Conservation (phyloP, 345 rosid genomes). For the Cardamine chenopodiifolia region DNA sequence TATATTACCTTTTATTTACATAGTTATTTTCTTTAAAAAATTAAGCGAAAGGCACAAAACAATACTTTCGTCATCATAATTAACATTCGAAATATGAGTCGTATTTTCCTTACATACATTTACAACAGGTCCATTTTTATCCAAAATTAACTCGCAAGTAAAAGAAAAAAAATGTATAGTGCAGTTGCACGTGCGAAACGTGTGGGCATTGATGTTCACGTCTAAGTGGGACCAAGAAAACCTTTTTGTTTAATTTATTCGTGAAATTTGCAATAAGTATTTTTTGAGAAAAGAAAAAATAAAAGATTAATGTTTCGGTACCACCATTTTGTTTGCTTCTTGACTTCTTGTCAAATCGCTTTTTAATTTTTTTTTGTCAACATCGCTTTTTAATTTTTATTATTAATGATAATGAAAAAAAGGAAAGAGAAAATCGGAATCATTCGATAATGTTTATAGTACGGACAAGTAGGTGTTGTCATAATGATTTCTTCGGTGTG, state of each 20-base stretch:
- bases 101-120: not conserved
- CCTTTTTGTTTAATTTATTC: constrained; percentile 38
- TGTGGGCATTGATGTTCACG: constrained; percentile 40
- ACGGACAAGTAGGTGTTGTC: constrained; percentile 57
- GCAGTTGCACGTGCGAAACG: constrained; percentile 40
- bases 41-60: not conserved
- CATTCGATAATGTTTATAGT: constrained; percentile 47
- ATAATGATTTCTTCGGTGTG: constrained; percentile 42
- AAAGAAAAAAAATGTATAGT: not conserved
- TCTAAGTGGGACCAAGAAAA: constrained; percentile 35
- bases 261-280: constrained; percentile 4
- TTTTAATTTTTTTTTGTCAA: constrained; percentile 26
- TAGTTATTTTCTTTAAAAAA: not conserved
- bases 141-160: not conserved
- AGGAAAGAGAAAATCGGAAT: constrained; percentile 32
- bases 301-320: constrained; percentile 36
- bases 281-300: not conserved
- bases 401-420: not conserved
- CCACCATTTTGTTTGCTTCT: constrained; percentile 44
- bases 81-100: not conserved
- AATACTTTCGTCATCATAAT: not conserved
- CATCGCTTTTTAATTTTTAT: constrained; percentile 28
- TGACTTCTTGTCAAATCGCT: constrained; percentile 45
- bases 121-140: not conserved
- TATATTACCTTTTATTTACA: not conserved